Evolutionary conservation across 768 basidiomycete species (phyloP), one percentile per base, ranked within the genome.

Genomic region (Pulveroboletus sp.): DNA sequence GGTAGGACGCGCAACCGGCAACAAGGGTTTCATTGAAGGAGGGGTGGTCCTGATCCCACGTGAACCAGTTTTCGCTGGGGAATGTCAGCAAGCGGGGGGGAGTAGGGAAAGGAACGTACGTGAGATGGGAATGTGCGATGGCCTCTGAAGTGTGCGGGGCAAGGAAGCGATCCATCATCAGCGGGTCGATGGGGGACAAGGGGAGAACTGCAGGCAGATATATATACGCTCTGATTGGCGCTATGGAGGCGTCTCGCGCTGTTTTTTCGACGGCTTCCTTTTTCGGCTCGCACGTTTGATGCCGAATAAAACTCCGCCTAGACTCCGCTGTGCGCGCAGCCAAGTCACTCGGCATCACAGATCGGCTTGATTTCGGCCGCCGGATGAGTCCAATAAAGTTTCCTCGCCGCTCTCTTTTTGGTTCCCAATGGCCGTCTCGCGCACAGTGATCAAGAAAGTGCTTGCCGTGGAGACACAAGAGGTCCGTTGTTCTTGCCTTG

Each of bases 1-100:
- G 76, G 67, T 91, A 91, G 5, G 88, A 83, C n/a, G 89, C 87
- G 57, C 81, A 87, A 19, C 82, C 80, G 1, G 88, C 84, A 35
- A 90, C 79, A 49, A 90, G 77, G 3, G 80, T 80, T 65, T 90
- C 87, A 69, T 87, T 76, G 60, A 86, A 73, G 12, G 80, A 78
- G 13, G 81, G 81, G 54, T 84, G 79, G 56, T 87, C 80, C 31
- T 78, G 75, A 61, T 88, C 85, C 86, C 87, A 89, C 36, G 70
- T 72, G 53, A 76, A 76, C 67, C 75, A 79, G 52, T 84, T 84
- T 65, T 89, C 82, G 38, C 86, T 89, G 59, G 23, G 36, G 37
- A 45, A 41, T 43, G 52, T 62, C 55, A 57, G 56, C 56, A 46
- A 43, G 52, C 19, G 34, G 31, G 13, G 38, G 13, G 25, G 16